Base-by-base conservation (phyloP, 805 yeast species). In the Nakazawaea wyomingensis region DNA sequence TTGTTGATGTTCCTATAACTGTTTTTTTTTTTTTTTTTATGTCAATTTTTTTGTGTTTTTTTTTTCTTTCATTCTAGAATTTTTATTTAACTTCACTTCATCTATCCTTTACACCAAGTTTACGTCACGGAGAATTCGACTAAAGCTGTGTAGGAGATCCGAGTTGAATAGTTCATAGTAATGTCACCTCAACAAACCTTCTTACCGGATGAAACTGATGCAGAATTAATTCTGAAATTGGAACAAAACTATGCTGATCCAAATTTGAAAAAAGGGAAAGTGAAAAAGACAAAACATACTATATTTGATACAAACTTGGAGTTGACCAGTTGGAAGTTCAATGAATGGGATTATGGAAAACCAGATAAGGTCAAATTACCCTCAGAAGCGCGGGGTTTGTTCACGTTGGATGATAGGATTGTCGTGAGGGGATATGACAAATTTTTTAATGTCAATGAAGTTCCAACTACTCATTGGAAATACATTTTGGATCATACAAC, bases 361-460 rank as follows among this genome's bases (percentile, higher is more conserved):
- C 64, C 67, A 8, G 72, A 72, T 38, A 30, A 14, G 11, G 64
- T 77, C 4, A 46, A 45, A 1, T 64, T 91, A 7, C 96, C 96
- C 0, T 69, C 78, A 4, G 64, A 78, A 40, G 95, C 97, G 0
- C 71, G 99, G 43, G 99, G 99, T 0, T 59, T 91, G 13, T 91
- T 91, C 60, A 84, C 78, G 0, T 36, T 64, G 4, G 64, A 66
- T 6, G 49, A 56, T n/a, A 51, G 47, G 9, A 83, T 93, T 18
- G 79, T 78, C 2, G 80, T 82, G 1, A 68, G 99, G 51, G 99
- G 99, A 0, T 93, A 93, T 59, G 93, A 93, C 61, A 93, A 93
- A 63, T 93, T 93, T 61, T 93, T 88, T 73, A 91, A 85, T 56
- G 67, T 88, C 3, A 76, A 70, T 48, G 99, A 93, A 58, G 69